Conservation (phyloP, 352 stramenopile genomes). For the Chloridella minuta region DNA sequence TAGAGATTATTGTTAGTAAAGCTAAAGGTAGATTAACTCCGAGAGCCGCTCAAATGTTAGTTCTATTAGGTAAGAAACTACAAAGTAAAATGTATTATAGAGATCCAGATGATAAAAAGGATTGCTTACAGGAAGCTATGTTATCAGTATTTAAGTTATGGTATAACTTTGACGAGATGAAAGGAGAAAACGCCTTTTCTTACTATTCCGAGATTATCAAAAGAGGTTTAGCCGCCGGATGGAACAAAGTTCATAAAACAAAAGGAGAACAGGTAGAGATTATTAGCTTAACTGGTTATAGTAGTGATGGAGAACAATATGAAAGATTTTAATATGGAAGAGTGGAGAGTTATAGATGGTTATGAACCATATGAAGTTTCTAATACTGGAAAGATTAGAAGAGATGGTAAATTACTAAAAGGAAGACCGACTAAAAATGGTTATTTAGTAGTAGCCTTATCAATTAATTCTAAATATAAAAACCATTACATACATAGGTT, state of each 20-base stretch:
- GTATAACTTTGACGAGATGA: not conserved
- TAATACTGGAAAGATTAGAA: too few species aligned
- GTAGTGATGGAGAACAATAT: too few species aligned
- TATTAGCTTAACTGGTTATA: too few species aligned
- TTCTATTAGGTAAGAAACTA: not conserved
- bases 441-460: too few species aligned
- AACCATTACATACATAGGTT: too few species aligned
- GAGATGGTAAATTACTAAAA: too few species aligned
- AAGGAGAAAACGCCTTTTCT: conserved; percentile 10
- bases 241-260: not conserved
- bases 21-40: not conserved
- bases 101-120: conserved; percentile 9
- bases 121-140: not conserved
- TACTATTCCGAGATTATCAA: conserved; percentile 8
- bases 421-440: too few species aligned
- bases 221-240: not conserved
- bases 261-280: too few species aligned
- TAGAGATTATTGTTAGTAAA: not conserved
- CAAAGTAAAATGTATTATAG: conserved; percentile 7
- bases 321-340: too few species aligned
- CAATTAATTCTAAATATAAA: too few species aligned
- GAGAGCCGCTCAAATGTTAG: not conserved
- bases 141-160: conserved; percentile 6
- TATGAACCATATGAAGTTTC: too few species aligned
- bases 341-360: too few species aligned